Base-by-base conservation (phyloP, 192 early-diverging fungal species). In the Umbelopsis sp. region DNA sequence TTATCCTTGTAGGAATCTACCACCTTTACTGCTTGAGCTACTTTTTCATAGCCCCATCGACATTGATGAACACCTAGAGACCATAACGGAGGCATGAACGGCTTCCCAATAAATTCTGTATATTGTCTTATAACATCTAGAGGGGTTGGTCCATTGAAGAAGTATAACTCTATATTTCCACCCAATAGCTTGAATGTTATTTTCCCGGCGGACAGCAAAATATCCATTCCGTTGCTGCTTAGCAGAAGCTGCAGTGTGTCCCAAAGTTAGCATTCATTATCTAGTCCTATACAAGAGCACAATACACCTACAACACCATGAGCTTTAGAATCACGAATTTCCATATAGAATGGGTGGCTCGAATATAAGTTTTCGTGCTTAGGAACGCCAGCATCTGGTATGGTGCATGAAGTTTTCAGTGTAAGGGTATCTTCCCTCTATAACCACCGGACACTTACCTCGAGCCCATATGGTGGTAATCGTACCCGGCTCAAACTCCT, bases 171-270 rank as follows among this genome's bases (percentile, higher is more conserved):
- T 0, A 84, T 51, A 11, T 85, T 82, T 24, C 89, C 89, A 14
- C 89, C 89, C 41, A 88, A 78, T 24, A 84, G 72, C 26, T 85
- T 85, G 65, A 86, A 91, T 25, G 84, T 85, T 11, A 91, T 69
- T n/a, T 82, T 84, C 41, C 51, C 65, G 6, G 16, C 36, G 16
- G 38, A 26, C 10, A 69, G 52, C 16, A 31, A 4, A 38, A 91
- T 80, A 70, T 91, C 89, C 87, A 91, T 88, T 20, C 87, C 89
- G 45, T 91, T 86, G 22, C 85, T 87, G 70, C 83, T 89, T 49
- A 85, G 74, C 59, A 91, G 54, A 45, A 88, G 88, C 8, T 74
- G n/a, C 3, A 10, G 56, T 17, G 12, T 38, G 3, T 10, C 10
- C 38, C 7, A 32, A 10, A 26, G 17, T 26, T 8, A 11, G 25